Base-by-base conservation (phyloP, 805 yeast species). In the Candida maesae region DNA sequence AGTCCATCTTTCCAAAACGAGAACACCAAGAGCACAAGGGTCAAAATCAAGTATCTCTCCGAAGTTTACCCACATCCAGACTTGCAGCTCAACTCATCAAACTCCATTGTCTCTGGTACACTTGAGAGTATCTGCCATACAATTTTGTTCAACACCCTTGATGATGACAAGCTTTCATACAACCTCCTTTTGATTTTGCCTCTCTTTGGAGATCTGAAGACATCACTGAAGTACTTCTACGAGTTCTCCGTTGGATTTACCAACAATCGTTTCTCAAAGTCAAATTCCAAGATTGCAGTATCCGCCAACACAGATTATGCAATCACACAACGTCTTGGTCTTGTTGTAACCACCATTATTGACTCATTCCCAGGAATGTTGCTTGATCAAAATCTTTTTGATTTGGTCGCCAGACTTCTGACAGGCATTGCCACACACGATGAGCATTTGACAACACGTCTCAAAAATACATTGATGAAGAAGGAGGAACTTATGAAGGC, bases 91-190 rank as follows among this genome's bases (percentile, higher is more conserved):
- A 86, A 81, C 53, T 57, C 60, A 14, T 57, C 64, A 4, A 71
- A 74, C 16, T 72, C 73, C 15, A 64, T 73, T 16, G 48, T 70
- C 7, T 69, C 74, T 17, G 86, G 86, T 15, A 58, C 86, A 0
- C 55, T 76, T 10, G 96, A 89, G 59, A 75, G 89, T 34, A 68
- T 89, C 27, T 77, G 90, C 41, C 97, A 90, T 62, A 74, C 84
- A 3, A 66, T 86, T 19, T 58, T 88, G 13, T 81, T 80, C 58
- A 71, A 71, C 44, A 71, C 75, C 5, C 55, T 66, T 15, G 65
- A 59, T 16, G 67, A 63, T 42, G 65, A 63, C 19, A 63, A 63
- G 33, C 61, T 67, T 16, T 64, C 70, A 14, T 61, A 56, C 20
- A 73, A 71, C 40, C 59, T 74, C n/a, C 57, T 78, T 14, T 55